Evolutionary conservation across 2,329 filamentous ascomycete species (phyloP).

Genomic region (Ramularia endophylla): DNA sequence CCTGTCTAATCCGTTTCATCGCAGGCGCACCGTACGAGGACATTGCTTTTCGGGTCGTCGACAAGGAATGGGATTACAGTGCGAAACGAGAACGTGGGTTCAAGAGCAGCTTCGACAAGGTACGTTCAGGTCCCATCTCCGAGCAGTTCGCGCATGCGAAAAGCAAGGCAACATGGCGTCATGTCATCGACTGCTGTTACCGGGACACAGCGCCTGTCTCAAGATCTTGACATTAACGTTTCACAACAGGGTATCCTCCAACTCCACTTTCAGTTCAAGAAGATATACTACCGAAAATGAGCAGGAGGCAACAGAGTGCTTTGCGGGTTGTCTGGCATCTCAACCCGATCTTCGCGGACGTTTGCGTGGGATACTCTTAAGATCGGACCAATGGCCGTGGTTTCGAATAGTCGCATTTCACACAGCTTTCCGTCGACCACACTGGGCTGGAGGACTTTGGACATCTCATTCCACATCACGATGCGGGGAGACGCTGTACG

Average conservation of each 20-base stretch:
- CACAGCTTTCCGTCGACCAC: too few species aligned
- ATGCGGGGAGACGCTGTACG: too few species aligned
- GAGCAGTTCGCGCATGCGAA: not conserved
- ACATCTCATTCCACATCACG: too few species aligned
- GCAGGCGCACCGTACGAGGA: conserved; percentile 95
- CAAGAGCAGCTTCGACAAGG: conserved; percentile 95
- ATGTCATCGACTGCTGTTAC: not conserved
- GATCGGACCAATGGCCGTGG: too few species aligned
- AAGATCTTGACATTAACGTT: conserved; percentile 27
- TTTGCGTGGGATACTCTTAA: too few species aligned
- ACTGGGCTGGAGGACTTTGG: too few species aligned
- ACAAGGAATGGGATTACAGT: conserved; percentile 99
- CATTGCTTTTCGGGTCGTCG: conserved; percentile 93
- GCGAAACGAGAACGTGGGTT: conserved; percentile 93
- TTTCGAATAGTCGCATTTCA: too few species aligned
- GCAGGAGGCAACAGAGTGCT: not conserved
- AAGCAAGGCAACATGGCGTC: not conserved
- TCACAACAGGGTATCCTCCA: conserved; percentile 75
- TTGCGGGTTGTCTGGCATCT: too few species aligned
- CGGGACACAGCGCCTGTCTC: conserved; percentile 7
- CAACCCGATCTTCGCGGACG: too few species aligned
- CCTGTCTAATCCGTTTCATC: conserved; percentile 92
- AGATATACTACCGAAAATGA: conserved; percentile 51
- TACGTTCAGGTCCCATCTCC: conserved; percentile 40
- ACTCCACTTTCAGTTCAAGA: conserved; percentile 98